Base-by-base conservation (phyloP, 306 rosid genomes). In the Pterocarpus santalinus region DNA sequence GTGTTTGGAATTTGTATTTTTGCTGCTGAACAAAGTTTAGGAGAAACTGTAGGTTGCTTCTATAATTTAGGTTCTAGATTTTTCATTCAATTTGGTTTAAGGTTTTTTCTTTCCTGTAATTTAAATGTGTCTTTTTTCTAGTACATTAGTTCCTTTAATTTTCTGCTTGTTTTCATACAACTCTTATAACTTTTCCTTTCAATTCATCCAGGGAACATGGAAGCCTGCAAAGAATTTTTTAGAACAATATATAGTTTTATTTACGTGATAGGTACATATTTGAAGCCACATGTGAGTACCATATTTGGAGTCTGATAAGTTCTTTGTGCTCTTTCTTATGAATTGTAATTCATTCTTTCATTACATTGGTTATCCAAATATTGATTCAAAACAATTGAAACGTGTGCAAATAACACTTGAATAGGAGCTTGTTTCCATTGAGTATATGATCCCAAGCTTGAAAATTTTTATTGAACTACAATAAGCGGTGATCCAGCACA, bases 261-360 rank as follows among this genome's bases (percentile, higher is more conserved):
- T 22, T 95, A 95, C 89, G 57, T 89, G 36, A 74, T 95, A 6
- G 98, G 96, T 86, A 91, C 99, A 79, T 95, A 90, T 83, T 38
- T 90, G 83, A 95, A 95, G 90, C 96, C 99, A 65, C 87, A 95
- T 87, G 98, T 93, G 80, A 91, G 99, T 88, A 73, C 70, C 9
- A 38, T 17, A 62, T 63, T 68, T 69, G 12, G 34, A 77, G 51
- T 11, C 72, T 41, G 47, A 16, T 49, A 44, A 33, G 58, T 39
- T 62, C 51, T 53, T 36, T 72, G 8, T 75, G 39, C 58, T 71
- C 9, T 39, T 81, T 68, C 30, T 44, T 73, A 60, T 57, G 72
- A 77, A 69, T 15, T 22, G 28, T 66, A 35, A 73, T 69, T 78
- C 49, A 28, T 38, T 72, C 22, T 35, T 33, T 28, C 36, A 49